Evolutionary conservation across 2,329 filamentous ascomycete species (phyloP), one percentile per base, ranked within the genome.

Genomic region (Rutstroemia sp.): DNA sequence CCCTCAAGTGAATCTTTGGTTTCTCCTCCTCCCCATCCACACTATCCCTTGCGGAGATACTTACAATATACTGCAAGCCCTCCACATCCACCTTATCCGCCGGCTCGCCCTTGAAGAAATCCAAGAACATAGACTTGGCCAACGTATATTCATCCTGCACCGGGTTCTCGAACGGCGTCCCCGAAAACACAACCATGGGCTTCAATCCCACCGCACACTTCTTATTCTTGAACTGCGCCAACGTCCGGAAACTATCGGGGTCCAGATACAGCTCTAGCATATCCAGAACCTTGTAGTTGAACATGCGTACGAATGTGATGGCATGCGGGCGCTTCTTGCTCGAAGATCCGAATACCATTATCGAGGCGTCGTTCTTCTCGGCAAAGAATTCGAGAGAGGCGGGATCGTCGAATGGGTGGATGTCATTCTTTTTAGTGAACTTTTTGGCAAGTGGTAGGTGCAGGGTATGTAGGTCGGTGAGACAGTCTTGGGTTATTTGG

Each of bases 251-350:
- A 18, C 80, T 83, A 25, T 87, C 82, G 2, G 85, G 79, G 66
- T 96, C 85, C 58, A 99, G 81, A 70, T 90, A 79, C 66, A 97
- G 74, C 79, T 99, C 94, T 54, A 95, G 77, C 90, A 99, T 96
- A 73, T 99, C 95, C 62, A 97, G 80, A 16, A 96, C 79, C 74
- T 94, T 92, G 75, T 89, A 83, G 66, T 86, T 82, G 71, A 95
- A 97, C 45, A 88, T 88, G 61, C 94, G 85, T 42, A 87, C 79
- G 47, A 97, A 73, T 0, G 91, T 96, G 66, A 99, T 72, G 61
- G 86, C 86, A 73, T 99, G 91, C 5, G 92, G 92, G n/a, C 94
- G 81, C 80, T 97, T 99, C 80, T 97, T 99, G 72, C 82, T 90
- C 72, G 86, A 87, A 71, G 82, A 86, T 52, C 86, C 92, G 67